These are phyloP conservation scores for Colletotrichum tropicicola DNA, from an alignment of 2,329 filamentous ascomycete genomes.

Conservation along the genomic window DNA sequence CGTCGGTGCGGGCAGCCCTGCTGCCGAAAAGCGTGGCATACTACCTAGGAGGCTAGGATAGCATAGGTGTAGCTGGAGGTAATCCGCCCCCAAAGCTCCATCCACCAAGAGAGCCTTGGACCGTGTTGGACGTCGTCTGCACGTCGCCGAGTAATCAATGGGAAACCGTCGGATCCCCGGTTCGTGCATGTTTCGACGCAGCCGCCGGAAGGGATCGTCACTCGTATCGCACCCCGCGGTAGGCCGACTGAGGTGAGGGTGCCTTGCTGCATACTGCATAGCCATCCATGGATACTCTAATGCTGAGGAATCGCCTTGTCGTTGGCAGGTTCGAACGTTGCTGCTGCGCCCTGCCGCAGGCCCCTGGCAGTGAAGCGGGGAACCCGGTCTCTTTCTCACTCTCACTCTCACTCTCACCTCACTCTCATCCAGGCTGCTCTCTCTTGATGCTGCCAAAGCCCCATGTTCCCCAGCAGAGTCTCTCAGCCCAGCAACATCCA, in stretches of 20 bases:
- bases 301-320: not conserved
- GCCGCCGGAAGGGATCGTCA: not conserved
- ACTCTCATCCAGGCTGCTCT: too few relatives aligned
- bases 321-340: not conserved
- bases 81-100: too few relatives aligned
- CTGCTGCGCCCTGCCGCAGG: constrained; percentile 8
- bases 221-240: constrained; percentile 6
- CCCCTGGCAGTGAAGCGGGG: constrained; percentile 22
- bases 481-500: constrained; percentile 19
- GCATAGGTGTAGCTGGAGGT: not conserved
- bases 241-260: too few relatives aligned
- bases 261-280: too few relatives aligned
- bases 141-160: too few relatives aligned
- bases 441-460: not conserved
- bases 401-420: not conserved
- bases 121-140: too few relatives aligned
- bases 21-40: not conserved
- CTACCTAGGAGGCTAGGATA: too few relatives aligned
- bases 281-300: not conserved
- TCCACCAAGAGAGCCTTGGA: too few relatives aligned
- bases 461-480: not conserved
- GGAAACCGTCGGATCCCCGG: not conserved
- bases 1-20: constrained; percentile 9
- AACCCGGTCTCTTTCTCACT: not conserved
- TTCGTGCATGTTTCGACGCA: constrained; percentile 8